These are phyloP conservation scores for Solanum peruvianum DNA, from an alignment of 257 asterid species.

Conservation along the genomic window DNA sequence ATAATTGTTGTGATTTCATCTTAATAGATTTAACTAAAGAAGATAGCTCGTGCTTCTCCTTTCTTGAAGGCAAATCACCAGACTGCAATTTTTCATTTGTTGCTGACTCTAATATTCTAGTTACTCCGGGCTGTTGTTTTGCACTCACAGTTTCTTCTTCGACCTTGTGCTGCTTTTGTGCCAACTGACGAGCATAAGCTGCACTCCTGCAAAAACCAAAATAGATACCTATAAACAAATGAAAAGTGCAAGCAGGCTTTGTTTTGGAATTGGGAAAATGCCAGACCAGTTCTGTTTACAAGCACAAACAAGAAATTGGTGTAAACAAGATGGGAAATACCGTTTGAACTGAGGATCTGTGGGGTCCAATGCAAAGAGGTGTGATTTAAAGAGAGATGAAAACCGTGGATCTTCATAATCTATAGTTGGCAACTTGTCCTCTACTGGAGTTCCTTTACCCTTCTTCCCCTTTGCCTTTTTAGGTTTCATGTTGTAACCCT, in stretches of 20 bases:
- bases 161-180: slow-evolving; percentile 14
- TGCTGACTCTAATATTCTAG: not conserved
- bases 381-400: slow-evolving; percentile 41
- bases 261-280: not conserved
- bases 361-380: slow-evolving; percentile 77
- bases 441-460: slow-evolving; percentile 43
- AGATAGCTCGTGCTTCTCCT: slow-evolving; percentile 37
- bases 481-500: slow-evolving; percentile 74
- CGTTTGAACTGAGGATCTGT: slow-evolving; percentile 96
- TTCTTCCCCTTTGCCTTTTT: slow-evolving; percentile 44
- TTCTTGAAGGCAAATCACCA: slow-evolving; percentile 6
- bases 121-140: not conserved
- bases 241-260: not conserved
- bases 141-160: not conserved
- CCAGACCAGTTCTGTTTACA: not conserved
- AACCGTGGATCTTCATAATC: slow-evolving; percentile 76
- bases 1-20: slow-evolving; percentile 42
- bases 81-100: not conserved
- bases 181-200: slow-evolving; percentile 30
- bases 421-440: slow-evolving; percentile 46
- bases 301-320: not conserved
- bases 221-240: not conserved
- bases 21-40: slow-evolving; percentile 36
- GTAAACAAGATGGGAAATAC: slow-evolving; percentile 16
- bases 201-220: slow-evolving; percentile 35